Evolutionary conservation across 345 rosid genomes (phyloP).

Genomic region (Draba incana): DNA sequence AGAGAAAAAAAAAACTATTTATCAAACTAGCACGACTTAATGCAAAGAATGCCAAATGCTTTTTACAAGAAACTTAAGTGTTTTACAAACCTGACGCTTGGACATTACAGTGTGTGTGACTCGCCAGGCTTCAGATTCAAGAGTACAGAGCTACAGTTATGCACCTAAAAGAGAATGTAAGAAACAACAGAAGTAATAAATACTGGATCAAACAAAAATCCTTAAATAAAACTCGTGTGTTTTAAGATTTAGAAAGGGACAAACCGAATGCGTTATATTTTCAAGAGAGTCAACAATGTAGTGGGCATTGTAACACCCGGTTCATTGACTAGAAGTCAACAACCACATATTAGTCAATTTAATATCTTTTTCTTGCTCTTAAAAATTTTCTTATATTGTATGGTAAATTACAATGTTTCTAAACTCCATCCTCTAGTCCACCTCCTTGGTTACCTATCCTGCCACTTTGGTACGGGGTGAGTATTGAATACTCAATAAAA

Average conservation of each 20-base stretch:
- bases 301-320: too few species aligned
- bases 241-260: conserved; percentile 32
- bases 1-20: conserved; percentile 13
- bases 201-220: too few species aligned
- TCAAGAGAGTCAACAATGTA: conserved; percentile 97
- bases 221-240: conserved; percentile 7
- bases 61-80: conserved; percentile 18
- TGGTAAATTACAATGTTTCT: too few species aligned
- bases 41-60: neutral
- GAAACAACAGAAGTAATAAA: neutral
- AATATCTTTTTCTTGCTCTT: too few species aligned
- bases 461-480: too few species aligned
- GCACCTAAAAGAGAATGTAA: conserved; percentile 12
- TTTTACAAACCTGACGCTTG: conserved; percentile 76
- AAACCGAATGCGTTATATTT: conserved; percentile 93
- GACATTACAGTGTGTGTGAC: conserved; percentile 97
- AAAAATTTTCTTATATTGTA: too few species aligned
- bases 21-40: conserved; percentile 14
- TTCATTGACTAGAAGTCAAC: too few species aligned
- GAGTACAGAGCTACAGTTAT: conserved; percentile 46
- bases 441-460: too few species aligned
- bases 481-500: too few species aligned
- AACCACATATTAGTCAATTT: too few species aligned
- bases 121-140: conserved; percentile 76
- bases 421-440: too few species aligned